Percentiles rank a stretch among this genome's conserved stretches.
Evolutionary conservation across 176 grass and related monocot genomes (phyloP).

Genomic region (Oryza glaberrima): DNA sequence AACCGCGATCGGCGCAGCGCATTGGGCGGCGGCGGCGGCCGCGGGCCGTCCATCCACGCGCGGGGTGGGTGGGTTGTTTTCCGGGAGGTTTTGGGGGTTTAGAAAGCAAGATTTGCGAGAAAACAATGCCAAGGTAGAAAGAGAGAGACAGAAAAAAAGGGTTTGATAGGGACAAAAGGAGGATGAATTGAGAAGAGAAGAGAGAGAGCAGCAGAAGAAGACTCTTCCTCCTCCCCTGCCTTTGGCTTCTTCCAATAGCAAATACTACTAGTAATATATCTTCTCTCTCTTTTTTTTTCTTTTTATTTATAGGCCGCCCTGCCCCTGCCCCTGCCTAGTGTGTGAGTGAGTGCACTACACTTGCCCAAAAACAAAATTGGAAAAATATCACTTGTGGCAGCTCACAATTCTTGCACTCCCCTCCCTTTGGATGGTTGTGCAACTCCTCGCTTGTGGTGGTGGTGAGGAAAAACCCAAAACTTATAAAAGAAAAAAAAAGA

Average conservation of each 20-base stretch:
- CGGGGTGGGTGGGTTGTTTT: slow-evolving; percentile 32
- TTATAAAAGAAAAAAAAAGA: neutral
- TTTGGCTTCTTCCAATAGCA: slow-evolving; percentile 42
- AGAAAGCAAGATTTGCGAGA: slow-evolving; percentile 42
- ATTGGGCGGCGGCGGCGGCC: slow-evolving; percentile 43
- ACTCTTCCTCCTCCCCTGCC: slow-evolving; percentile 9
- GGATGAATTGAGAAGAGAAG: slow-evolving; percentile 35
- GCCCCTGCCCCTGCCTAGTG: neutral
- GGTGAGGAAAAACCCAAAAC: neutral
- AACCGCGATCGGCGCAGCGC: slow-evolving; percentile 40
- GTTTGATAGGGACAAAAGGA: slow-evolving; percentile 55
- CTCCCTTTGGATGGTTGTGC: neutral
- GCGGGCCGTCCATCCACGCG: slow-evolving; percentile 39
- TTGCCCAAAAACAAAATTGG: neutral
- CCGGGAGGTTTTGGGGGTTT: slow-evolving; percentile 55
- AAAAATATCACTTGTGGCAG: neutral
- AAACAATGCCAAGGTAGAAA: slow-evolving; percentile 23
- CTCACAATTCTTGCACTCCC: slow-evolving; percentile 9
- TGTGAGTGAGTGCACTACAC: neutral
- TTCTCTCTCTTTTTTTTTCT: neutral
- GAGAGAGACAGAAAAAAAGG: slow-evolving; percentile 17
- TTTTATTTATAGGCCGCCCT: neutral
- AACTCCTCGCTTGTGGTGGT: neutral
- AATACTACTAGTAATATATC: slow-evolving; percentile 23
- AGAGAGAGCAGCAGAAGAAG: neutral